These are phyloP conservation scores for Wickerhamomyces xylosicus DNA, from an alignment of 805 yeast genomes.

Conservation along the genomic window DNA sequence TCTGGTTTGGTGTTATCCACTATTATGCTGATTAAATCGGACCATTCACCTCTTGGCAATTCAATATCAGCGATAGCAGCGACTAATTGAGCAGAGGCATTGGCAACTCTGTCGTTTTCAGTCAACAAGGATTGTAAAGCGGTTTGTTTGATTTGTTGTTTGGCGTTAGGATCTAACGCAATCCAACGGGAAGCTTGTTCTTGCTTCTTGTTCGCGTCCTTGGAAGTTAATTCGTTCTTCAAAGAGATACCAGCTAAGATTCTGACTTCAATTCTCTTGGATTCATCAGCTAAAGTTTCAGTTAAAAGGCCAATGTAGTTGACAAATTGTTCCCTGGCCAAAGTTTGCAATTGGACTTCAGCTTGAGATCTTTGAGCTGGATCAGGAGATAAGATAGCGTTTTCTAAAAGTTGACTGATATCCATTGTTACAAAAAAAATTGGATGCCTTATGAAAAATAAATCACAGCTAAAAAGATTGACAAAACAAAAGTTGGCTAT, in stretches of 20 bases:
- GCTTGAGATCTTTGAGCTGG: constrained; percentile 63
- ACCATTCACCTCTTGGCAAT: constrained; percentile 82
- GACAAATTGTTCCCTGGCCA: constrained; percentile 68
- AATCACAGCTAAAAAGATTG: neutral
- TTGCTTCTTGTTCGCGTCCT: constrained; percentile 49
- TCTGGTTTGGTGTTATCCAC: constrained; percentile 80
- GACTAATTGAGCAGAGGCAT: constrained; percentile 84
- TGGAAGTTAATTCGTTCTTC: constrained; percentile 82
- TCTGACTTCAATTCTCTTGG: constrained; percentile 67
- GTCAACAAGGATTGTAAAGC: constrained; percentile 56
- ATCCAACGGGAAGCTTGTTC: constrained; percentile 71
- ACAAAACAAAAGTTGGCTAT: neutral
- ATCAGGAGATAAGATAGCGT: constrained; percentile 64
- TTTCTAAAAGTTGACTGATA: constrained; percentile 63
- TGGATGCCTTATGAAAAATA: neutral
- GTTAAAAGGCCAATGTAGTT: constrained; percentile 64
- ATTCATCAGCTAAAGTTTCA: constrained; percentile 57
- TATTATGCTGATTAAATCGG: constrained; percentile 70
- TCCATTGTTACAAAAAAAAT: constrained; percentile 25
- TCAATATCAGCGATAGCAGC: constrained; percentile 97
- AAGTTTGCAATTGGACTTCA: constrained; percentile 60
- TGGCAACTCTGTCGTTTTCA: constrained; percentile 68
- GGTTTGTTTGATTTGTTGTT: constrained; percentile 53
- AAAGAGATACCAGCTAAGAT: constrained; percentile 83
- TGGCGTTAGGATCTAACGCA: constrained; percentile 41